phyloP scores from a whole-genome alignment of 2,329 filamentous ascomycete species.

The Cryphonectria japonica region DNA sequence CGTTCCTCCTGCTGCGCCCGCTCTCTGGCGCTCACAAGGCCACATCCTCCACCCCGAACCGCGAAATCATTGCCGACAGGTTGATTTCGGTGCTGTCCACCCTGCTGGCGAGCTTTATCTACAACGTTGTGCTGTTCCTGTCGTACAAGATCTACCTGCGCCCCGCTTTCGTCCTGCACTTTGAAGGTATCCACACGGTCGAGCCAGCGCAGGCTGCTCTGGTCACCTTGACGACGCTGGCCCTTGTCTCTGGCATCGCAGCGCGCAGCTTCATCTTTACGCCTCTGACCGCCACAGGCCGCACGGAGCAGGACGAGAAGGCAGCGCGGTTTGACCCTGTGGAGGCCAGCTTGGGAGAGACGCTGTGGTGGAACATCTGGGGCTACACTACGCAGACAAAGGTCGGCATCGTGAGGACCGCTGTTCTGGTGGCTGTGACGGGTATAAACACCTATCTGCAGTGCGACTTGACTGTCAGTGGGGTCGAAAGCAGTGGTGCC shows the following conservation, averaged over 20 bases:
- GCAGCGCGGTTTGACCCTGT: slow-evolving; percentile 63
- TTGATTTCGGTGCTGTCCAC: slow-evolving; percentile 67
- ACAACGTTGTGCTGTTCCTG: slow-evolving; percentile 71
- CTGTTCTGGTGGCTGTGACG: slow-evolving; percentile 60
- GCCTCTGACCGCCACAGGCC: slow-evolving; percentile 61
- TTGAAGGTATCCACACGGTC: slow-evolving; percentile 71
- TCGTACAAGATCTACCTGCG: slow-evolving; percentile 74
- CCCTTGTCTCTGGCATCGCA: slow-evolving; percentile 66
- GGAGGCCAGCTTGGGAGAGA: slow-evolving; percentile 69
- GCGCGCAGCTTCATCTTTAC: slow-evolving; percentile 79
- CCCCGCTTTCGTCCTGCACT: slow-evolving; percentile 72
- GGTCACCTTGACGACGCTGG: slow-evolving; percentile 48
- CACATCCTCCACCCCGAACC: slow-evolving; percentile 58
- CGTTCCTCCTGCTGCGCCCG: slow-evolving; percentile 75
- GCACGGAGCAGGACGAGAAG: slow-evolving; percentile 52
- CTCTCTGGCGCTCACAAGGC: slow-evolving; percentile 66
- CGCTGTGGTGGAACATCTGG: slow-evolving; percentile 73
- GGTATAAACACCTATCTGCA: slow-evolving; percentile 65
- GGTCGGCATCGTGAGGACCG: slow-evolving; percentile 67
- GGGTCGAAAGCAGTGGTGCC: slow-evolving; percentile 72
- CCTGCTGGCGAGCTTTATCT: slow-evolving; percentile 72
- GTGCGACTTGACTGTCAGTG: slow-evolving; percentile 67
- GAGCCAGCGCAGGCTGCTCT: slow-evolving; percentile 66
- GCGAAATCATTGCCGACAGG: slow-evolving; percentile 66
- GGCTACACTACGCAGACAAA: slow-evolving; percentile 67